Evolutionary conservation across 148 eudicot species (phyloP), one percentile per base, ranked within the genome.

Genomic region (Rhododendron griersonianum): DNA sequence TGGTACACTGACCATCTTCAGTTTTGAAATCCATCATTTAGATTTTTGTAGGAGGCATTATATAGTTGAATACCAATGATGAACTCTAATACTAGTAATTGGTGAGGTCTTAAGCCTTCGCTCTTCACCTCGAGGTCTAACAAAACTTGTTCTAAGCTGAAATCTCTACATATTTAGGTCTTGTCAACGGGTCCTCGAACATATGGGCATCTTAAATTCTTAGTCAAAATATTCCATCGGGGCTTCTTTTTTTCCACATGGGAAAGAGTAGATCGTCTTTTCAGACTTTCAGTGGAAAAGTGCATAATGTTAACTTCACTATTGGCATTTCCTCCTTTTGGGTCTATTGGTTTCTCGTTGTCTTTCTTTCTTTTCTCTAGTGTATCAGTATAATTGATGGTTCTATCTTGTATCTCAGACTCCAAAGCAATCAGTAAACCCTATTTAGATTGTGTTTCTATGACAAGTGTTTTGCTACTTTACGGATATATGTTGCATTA

Each of bases 1-100:
- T 84, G 86, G 51, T 85, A 37, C 81, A 45, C 35, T n/a, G 14
- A 55, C 48, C 21, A 44, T 78, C 76, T 79, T 85, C 74, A 85
- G 73, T 78, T 30, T 65, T 73, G 35, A 67, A 84, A 30, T 82
- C 61, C 77, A 44, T 82, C 74, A 44, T 77, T 78, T 77, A 37
- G 15, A 13, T 51, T 50, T 35, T 71, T 21, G 23, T 33, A 50
- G 15, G 9, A 8, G 67, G 59, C 23, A 23, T 53, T 47, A n/a
- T 35, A 25, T 76, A 35, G 53, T 78, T 37, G 51, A 75, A 39
- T 53, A 75, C 73, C 28, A 2, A 37, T 41, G 19, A 44, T 73
- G 30, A 73, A 11, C 45, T 47, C 2, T 67, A 67, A 67, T 67
- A 67, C 61, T 45, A 16, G 44, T 5, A 67, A 71, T 28, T 48